Evolutionary conservation across 768 basidiomycete genomes (phyloP).

Genomic region (Dacryopinax spathularia): DNA sequence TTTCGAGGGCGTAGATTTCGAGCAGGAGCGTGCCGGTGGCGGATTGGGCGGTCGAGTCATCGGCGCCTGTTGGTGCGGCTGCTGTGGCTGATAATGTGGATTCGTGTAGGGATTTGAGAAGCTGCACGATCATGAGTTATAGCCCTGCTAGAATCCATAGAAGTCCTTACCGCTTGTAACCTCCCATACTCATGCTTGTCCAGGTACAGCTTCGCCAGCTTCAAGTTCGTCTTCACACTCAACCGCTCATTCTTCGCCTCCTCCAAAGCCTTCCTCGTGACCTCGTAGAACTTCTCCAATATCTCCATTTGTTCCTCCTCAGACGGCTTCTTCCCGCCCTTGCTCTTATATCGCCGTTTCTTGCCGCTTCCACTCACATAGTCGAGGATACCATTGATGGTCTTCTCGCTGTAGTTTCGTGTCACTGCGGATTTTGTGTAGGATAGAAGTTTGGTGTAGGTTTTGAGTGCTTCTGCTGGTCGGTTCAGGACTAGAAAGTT

Average conservation of each 20-base stretch:
- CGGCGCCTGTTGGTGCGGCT: conserved; percentile 42
- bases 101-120: conserved; percentile 14
- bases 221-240: conserved; percentile 89
- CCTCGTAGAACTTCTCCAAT: conserved; percentile 90
- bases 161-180: conserved; percentile 50
- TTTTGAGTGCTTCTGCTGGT: conserved; percentile 69
- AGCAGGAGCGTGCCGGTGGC: conserved; percentile 75
- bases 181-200: conserved; percentile 84
- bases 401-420: conserved; percentile 92
- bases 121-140: background rate
- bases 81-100: conserved; percentile 57
- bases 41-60: conserved; percentile 62
- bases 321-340: conserved; percentile 35
- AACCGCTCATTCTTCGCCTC: conserved; percentile 97
- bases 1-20: conserved; percentile 96
- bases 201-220: conserved; percentile 93
- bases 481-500: conserved; percentile 66
- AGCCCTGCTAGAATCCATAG: background rate
- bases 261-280: conserved; percentile 72
- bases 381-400: conserved; percentile 95
- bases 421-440: conserved; percentile 96
- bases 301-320: conserved; percentile 52
- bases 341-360: conserved; percentile 8
- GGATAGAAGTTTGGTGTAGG: conserved; percentile 72
- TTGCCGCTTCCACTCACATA: conserved; percentile 83